phyloP scores from a whole-genome alignment of 2,329 filamentous ascomycete species.

The Alternaria infectoria region DNA sequence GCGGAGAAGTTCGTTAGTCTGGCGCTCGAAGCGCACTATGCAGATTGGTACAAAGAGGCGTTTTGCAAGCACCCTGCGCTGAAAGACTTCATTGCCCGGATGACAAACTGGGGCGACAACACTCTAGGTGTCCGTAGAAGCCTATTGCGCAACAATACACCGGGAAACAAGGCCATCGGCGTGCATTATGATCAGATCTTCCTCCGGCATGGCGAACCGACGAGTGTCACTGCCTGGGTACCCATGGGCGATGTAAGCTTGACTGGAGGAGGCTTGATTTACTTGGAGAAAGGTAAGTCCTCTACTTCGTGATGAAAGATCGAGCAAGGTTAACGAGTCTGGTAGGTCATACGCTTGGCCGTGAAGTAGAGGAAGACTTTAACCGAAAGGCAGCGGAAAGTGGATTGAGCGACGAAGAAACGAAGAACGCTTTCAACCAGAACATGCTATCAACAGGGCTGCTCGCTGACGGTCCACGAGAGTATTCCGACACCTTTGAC shows the following conservation, averaged over 20 bases:
- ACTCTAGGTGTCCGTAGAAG: slow-evolving; percentile 57
- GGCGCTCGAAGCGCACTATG: slow-evolving; percentile 61
- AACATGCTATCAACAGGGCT: slow-evolving; percentile 66
- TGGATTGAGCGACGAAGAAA: slow-evolving; percentile 61
- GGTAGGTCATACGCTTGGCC: slow-evolving; percentile 54
- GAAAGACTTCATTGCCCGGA: slow-evolving; percentile 56
- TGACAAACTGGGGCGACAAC: slow-evolving; percentile 61
- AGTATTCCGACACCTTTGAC: slow-evolving; percentile 52
- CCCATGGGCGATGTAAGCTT: slow-evolving; percentile 62
- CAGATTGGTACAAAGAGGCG: slow-evolving; percentile 55
- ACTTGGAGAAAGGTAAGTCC: slow-evolving; percentile 58
- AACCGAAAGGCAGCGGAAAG: slow-evolving; percentile 55
- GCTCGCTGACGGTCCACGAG: slow-evolving; percentile 58
- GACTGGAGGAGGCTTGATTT: slow-evolving; percentile 65
- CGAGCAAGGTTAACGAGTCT: not conserved
- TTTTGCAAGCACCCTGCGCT: slow-evolving; percentile 62
- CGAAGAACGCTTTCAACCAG: slow-evolving; percentile 54
- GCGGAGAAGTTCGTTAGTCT: slow-evolving; percentile 56
- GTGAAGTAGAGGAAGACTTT: slow-evolving; percentile 60
- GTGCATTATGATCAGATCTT: slow-evolving; percentile 69
- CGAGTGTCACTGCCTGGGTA: slow-evolving; percentile 64
- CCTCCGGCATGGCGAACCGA: slow-evolving; percentile 61
- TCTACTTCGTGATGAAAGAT: not conserved
- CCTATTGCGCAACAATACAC: slow-evolving; percentile 63
- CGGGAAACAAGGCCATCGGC: slow-evolving; percentile 63